phyloP scores from a whole-genome alignment of 371 early-diverging fungal genomes.

The Rhizopus arrhizus region DNA sequence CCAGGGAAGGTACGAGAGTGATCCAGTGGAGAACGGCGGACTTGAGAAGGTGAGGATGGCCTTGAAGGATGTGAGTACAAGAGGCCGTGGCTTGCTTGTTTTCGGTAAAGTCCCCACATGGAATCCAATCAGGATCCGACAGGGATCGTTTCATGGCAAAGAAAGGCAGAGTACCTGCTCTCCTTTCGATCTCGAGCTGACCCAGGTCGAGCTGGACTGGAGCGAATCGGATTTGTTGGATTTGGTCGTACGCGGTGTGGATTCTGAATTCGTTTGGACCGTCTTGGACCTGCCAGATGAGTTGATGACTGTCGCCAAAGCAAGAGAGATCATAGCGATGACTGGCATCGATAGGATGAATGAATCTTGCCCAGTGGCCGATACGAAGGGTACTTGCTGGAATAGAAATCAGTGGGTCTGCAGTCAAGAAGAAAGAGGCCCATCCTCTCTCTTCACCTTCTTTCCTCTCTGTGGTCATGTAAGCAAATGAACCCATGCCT shows the following conservation, averaged over 20 bases:
- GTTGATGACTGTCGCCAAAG: conserved; percentile 29
- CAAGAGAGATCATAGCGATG: conserved; percentile 32
- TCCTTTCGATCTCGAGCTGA: conserved; percentile 8
- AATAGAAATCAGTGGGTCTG: conserved; percentile 9
- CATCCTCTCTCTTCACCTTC: too few relatives aligned
- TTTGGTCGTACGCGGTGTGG: conserved; percentile 26
- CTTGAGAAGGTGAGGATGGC: conserved; percentile 16
- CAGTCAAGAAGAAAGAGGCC: too few relatives aligned
- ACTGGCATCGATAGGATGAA: conserved; percentile 5
- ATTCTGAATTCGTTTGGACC: conserved; percentile 38
- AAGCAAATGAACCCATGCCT: too few relatives aligned
- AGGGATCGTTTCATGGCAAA: conserved; percentile 34
- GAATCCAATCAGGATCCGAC: conserved; percentile 37
- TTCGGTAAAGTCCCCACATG: conserved; percentile 46
- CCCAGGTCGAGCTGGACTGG: conserved; percentile 6
- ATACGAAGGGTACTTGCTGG: conserved; percentile 34
- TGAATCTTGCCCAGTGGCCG: conserved; percentile 42
- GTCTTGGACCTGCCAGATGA: conserved; percentile 44
- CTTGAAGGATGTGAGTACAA: conserved; percentile 21
- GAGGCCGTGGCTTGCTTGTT: conserved; percentile 32
- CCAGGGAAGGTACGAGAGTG: not conserved
- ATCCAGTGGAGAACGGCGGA: not conserved
- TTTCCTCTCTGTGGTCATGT: too few relatives aligned
- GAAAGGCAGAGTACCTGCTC: conserved; percentile 16
- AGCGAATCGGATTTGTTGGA: conserved; percentile 28